Evolutionary conservation across 2,329 filamentous ascomycete species (phyloP).

Genomic region (Aplosporella prunicola): DNA sequence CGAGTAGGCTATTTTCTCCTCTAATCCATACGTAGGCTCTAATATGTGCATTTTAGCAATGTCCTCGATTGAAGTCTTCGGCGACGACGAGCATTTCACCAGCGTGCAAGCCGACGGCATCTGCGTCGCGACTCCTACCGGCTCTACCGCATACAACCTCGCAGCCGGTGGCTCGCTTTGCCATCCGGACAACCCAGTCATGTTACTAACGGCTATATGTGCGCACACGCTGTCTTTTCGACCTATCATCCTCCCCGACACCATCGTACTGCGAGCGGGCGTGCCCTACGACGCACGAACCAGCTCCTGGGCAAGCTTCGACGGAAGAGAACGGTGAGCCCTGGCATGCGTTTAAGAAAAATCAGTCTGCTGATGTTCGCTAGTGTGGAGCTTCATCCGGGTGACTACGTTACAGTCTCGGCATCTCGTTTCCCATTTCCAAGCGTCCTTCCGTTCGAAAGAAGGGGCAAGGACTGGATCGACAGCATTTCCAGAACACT

Average conservation of each 20-base stretch:
- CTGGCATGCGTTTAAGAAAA: too few species aligned
- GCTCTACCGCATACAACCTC: conserved; percentile 90
- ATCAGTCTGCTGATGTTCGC: background rate
- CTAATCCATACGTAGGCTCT: background rate
- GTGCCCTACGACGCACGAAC: conserved; percentile 91
- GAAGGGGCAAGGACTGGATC: conserved; percentile 69
- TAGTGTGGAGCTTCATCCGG: conserved; percentile 59
- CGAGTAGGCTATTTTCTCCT: conserved; percentile 52
- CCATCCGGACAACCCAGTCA: conserved; percentile 93
- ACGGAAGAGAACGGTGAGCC: conserved; percentile 68
- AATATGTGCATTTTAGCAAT: conserved; percentile 50
- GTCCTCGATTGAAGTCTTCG: conserved; percentile 85
- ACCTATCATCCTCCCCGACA: conserved; percentile 93
- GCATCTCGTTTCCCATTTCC: conserved; percentile 75
- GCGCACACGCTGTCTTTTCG: conserved; percentile 91
- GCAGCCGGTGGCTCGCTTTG: conserved; percentile 91
- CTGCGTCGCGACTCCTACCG: conserved; percentile 88
- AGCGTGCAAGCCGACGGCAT: conserved; percentile 88
- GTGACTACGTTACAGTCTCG: conserved; percentile 78
- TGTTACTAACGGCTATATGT: conserved; percentile 88
- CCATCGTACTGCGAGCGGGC: conserved; percentile 82
- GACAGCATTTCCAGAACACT: conserved; percentile 71
- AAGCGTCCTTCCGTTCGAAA: conserved; percentile 59
- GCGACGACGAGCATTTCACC: conserved; percentile 91
- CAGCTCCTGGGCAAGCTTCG: conserved; percentile 94